Evolutionary conservation across 2,329 filamentous ascomycete genomes (phyloP).

Genomic region (Trichoderma hamatum): DNA sequence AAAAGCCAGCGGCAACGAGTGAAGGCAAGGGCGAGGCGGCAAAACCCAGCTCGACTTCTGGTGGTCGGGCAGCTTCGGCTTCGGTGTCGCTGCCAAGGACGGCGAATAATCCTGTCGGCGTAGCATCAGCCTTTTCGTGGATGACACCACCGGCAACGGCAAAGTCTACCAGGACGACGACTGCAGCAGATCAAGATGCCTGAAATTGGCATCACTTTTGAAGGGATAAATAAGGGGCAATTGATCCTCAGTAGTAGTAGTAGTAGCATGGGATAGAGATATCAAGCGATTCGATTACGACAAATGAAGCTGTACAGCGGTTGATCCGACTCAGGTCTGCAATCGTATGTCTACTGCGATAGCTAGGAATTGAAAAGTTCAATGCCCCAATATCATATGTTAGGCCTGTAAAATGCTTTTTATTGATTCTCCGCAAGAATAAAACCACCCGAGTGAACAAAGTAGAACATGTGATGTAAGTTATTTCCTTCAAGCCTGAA

Average conservation of each 20-base stretch:
- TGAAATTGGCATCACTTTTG: too few species aligned
- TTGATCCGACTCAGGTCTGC: not conserved
- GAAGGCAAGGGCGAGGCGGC: constrained; percentile 1
- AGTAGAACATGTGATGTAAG: not conserved
- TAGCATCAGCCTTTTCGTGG: constrained; percentile 94
- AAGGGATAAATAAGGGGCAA: not conserved
- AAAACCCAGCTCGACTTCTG: constrained; percentile 12
- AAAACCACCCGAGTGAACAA: not conserved
- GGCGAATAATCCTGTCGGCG: constrained; percentile 77
- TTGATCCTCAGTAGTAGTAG: not conserved
- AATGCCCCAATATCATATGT: not conserved
- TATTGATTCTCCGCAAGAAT: not conserved
- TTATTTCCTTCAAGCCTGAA: not conserved
- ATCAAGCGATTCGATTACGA: not conserved
- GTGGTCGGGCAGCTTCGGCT: constrained; percentile 37
- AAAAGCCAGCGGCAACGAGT: constrained; percentile 40
- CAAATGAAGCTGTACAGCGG: not conserved
- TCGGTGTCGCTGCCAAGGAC: constrained; percentile 55
- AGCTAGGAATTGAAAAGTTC: constrained; percentile 11
- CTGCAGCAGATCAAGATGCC: constrained; percentile 34
- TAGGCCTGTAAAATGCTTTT: not conserved
- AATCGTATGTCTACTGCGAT: not conserved
- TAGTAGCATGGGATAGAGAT: not conserved
- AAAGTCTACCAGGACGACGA: constrained; percentile 42
- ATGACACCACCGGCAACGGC: constrained; percentile 60